Percentiles rank a stretch among this genome's conserved stretches.
Evolutionary conservation across 1,139 yeast species (phyloP).

Genomic region (Candida glucosophila): DNA sequence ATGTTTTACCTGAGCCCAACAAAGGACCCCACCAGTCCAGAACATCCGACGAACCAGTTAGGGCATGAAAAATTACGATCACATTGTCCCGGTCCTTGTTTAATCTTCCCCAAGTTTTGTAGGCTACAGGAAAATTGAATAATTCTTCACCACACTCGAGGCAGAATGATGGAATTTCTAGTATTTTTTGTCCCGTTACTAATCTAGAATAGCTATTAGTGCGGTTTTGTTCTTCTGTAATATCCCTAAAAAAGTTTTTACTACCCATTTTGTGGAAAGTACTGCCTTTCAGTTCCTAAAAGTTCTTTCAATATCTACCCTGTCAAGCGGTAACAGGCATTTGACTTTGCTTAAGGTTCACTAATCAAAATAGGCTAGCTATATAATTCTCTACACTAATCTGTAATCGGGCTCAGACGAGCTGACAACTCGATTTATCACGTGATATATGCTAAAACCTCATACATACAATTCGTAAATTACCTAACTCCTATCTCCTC

Average conservation of each 20-base stretch:
- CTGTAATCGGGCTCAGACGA: too few relatives aligned
- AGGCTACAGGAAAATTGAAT: constrained; percentile 78
- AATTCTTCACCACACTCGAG: constrained; percentile 81
- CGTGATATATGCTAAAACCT: too few relatives aligned
- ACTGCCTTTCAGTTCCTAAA: too few relatives aligned
- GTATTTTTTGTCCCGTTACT: constrained; percentile 75
- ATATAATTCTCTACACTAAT: too few relatives aligned
- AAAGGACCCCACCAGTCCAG: constrained; percentile 99
- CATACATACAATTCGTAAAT: too few relatives aligned
- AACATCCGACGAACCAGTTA: constrained; percentile 92
- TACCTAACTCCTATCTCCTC: too few relatives aligned
- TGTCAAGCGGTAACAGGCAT: too few relatives aligned
- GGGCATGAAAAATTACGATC: constrained; percentile 85
- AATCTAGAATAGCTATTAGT: constrained; percentile 62
- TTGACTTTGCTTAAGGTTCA: too few relatives aligned
- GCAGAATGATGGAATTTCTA: constrained; percentile 63
- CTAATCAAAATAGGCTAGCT: too few relatives aligned
- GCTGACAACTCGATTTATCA: too few relatives aligned
- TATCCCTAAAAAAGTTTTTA: constrained; percentile 28
- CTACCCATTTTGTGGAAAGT: too few relatives aligned
- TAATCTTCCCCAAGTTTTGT: constrained; percentile 88
- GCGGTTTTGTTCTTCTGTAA: constrained; percentile 37
- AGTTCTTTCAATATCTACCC: too few relatives aligned
- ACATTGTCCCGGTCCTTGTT: constrained; percentile 63
- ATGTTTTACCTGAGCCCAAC: constrained; percentile 76